These are phyloP conservation scores for Penicillium palitans DNA, from an alignment of 2,329 filamentous ascomycete species.

Conservation along the genomic window DNA sequence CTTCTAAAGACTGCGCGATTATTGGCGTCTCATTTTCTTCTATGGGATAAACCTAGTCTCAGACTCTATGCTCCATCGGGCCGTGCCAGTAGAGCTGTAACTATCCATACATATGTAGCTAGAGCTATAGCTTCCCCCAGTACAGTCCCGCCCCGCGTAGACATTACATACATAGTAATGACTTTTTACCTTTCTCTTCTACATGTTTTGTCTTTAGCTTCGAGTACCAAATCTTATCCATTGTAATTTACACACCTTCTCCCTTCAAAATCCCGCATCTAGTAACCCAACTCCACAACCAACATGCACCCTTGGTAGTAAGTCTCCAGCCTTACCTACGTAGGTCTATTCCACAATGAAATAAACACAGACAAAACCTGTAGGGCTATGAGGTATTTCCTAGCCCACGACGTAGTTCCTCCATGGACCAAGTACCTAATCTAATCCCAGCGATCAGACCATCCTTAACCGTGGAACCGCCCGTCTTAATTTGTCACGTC, in stretches of 20 bases:
- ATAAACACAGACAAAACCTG: background rate
- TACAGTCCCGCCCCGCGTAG: background rate
- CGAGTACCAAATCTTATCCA: background rate
- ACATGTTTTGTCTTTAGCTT: background rate
- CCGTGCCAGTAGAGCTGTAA: background rate
- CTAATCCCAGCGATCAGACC: background rate
- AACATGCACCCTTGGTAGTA: background rate
- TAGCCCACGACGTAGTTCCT: background rate
- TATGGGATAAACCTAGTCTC: background rate
- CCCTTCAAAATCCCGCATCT: background rate
- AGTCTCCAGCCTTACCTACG: background rate
- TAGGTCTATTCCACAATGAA: background rate
- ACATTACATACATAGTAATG: background rate
- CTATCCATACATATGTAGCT: background rate
- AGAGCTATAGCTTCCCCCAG: background rate
- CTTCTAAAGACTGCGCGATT: background rate
- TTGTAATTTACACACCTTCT: background rate
- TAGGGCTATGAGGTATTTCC: background rate
- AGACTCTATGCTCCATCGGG: background rate
- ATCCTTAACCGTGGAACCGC: background rate
- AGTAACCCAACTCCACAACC: background rate
- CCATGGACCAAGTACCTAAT: background rate
- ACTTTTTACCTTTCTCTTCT: background rate
- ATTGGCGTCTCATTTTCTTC: background rate
- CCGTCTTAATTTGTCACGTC: background rate